phyloP scores from a whole-genome alignment of 495 filamentous ascomycete species.

The Podospora fimiseda region DNA sequence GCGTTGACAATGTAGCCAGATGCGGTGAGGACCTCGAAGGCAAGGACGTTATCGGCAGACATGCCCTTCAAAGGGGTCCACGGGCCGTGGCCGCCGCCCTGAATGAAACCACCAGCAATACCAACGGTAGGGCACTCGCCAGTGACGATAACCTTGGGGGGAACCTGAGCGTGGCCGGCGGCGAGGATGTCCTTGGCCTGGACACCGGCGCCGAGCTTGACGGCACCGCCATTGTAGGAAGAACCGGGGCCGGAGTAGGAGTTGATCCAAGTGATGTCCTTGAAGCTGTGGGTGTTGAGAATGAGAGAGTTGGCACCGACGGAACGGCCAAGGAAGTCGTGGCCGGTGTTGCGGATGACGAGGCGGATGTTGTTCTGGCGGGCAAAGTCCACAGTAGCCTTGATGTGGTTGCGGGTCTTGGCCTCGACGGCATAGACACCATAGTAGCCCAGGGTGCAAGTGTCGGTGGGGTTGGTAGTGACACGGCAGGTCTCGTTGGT shows the following conservation, averaged over 20 bases:
- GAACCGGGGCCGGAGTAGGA: constrained; percentile 33
- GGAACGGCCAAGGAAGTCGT: constrained; percentile 49
- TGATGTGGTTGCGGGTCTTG: constrained; percentile 33
- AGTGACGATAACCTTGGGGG: constrained; percentile 40
- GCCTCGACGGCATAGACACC: constrained; percentile 40
- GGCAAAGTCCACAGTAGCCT: constrained; percentile 47
- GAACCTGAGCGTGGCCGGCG: constrained; percentile 34
- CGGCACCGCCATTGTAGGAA: constrained; percentile 27
- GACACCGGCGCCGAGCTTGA: constrained; percentile 54
- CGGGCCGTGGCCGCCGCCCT: constrained; percentile 58
- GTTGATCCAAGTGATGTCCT: constrained; percentile 37
- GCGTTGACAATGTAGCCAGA: constrained; percentile 29
- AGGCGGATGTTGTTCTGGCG: constrained; percentile 50
- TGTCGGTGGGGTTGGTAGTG: constrained; percentile 34
- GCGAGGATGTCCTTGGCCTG: constrained; percentile 43
- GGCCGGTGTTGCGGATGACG: constrained; percentile 57
- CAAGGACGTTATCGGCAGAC: constrained; percentile 49
- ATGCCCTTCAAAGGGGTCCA: constrained; percentile 53
- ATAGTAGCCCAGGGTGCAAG: constrained; percentile 56
- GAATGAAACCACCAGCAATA: constrained; percentile 44
- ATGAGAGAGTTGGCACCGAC: constrained; percentile 49
- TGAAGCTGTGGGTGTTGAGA: constrained; percentile 58
- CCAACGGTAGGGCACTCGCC: constrained; percentile 47
- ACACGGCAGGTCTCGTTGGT: constrained; percentile 41
- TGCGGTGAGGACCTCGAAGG: constrained; percentile 49